Evolutionary conservation across 345 rosid genomes (phyloP).

Genomic region (Murraya koenigii): DNA sequence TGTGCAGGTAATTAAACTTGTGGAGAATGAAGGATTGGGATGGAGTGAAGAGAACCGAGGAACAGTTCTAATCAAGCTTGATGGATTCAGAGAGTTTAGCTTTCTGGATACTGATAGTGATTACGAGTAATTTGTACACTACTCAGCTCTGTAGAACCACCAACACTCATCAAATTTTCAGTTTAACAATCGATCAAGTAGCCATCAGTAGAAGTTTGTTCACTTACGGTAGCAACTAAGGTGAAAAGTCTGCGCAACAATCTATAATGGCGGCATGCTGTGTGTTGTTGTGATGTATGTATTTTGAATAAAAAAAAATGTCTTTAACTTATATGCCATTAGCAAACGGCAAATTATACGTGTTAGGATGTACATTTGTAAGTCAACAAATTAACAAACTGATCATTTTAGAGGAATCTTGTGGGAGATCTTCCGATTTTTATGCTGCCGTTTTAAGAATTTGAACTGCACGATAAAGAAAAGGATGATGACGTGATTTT

Average conservation of each 20-base stretch:
- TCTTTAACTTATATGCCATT: background rate
- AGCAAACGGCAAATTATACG: background rate
- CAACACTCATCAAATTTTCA: background rate
- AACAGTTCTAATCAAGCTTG: slow-evolving; percentile 61
- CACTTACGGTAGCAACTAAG: background rate
- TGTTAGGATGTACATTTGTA: background rate
- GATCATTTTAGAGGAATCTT: background rate
- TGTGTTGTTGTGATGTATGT: background rate
- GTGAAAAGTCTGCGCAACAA: slow-evolving; percentile 7
- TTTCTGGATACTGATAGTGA: slow-evolving; percentile 68
- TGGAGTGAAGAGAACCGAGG: slow-evolving; percentile 84
- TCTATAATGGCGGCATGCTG: background rate
- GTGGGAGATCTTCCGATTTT: background rate
- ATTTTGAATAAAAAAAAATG: background rate
- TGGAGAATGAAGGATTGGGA: slow-evolving; percentile 57
- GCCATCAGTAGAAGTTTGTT: slow-evolving; percentile 5
- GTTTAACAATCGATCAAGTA: slow-evolving; percentile 14
- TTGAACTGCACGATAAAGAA: background rate
- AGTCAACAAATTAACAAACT: background rate
- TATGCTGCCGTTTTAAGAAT: background rate
- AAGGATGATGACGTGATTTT: background rate
- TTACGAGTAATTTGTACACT: slow-evolving; percentile 34
- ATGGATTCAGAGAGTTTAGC: slow-evolving; percentile 55
- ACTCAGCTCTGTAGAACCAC: background rate
- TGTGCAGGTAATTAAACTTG: slow-evolving; percentile 60